Conservation (phyloP, 208 protist genomes). For the Trypanosoma grayi region DNA sequence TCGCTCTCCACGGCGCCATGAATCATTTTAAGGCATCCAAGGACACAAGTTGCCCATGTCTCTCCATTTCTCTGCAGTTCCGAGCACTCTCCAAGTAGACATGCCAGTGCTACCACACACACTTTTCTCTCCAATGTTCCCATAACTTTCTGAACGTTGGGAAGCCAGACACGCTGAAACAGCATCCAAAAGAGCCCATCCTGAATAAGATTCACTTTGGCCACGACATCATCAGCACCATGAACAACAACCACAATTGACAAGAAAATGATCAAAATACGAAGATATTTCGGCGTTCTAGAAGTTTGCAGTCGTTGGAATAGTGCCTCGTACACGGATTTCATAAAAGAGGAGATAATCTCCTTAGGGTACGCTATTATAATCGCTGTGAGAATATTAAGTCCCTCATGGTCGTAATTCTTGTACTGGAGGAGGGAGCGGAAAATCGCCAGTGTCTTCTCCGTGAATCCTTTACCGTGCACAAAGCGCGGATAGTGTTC, state of each 20-base stretch:
- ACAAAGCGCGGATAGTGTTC: slow-evolving; percentile 74
- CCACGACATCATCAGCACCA: slow-evolving; percentile 59
- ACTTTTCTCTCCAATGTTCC: slow-evolving; percentile 81
- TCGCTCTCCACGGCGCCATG: slow-evolving; percentile 66
- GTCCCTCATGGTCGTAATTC: slow-evolving; percentile 89
- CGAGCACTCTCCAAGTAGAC: slow-evolving; percentile 61
- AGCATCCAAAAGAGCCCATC: slow-evolving; percentile 77
- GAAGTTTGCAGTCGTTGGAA: slow-evolving; percentile 64
- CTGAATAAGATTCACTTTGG: slow-evolving; percentile 65
- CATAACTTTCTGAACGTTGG: slow-evolving; percentile 80
- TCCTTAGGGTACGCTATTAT: slow-evolving; percentile 70
- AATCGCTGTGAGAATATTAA: slow-evolving; percentile 83
- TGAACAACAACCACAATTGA: slow-evolving; percentile 66
- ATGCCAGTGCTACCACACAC: slow-evolving; percentile 74
- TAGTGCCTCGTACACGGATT: slow-evolving; percentile 56
- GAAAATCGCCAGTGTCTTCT: slow-evolving; percentile 67
- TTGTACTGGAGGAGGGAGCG: slow-evolving; percentile 70
- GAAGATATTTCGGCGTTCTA: slow-evolving; percentile 88
- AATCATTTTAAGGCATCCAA: slow-evolving; percentile 73
- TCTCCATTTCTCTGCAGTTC: slow-evolving; percentile 57
- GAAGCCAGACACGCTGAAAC: slow-evolving; percentile 74
- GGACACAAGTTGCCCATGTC: slow-evolving; percentile 63
- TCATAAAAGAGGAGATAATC: slow-evolving; percentile 58
- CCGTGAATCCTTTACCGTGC: slow-evolving; percentile 44
- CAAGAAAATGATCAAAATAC: slow-evolving; percentile 88